A percentile compares a stretch with the other conserved stretches of the same genome.
Conservation (phyloP, 306 rosid genomes). For the Leucaena leucocephala region DNA sequence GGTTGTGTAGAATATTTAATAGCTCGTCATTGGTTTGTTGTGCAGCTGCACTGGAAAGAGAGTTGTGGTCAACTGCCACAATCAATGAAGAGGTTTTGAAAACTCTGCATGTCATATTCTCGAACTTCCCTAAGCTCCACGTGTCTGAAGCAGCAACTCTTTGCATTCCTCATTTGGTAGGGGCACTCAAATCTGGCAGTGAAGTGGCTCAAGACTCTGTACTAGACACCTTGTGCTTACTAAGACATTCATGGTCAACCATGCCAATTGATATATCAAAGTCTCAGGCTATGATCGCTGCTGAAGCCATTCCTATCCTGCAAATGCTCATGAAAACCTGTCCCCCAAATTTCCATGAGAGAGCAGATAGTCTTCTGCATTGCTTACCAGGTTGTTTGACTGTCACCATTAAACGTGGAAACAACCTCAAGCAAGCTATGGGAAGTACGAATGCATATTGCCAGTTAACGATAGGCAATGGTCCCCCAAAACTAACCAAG, state of each 20-base stretch:
- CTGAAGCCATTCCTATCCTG: constrained; percentile 95
- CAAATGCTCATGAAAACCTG: constrained; percentile 99
- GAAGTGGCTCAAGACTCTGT: constrained; percentile 92
- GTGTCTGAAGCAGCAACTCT: constrained; percentile 92
- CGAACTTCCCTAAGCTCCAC: constrained; percentile 93
- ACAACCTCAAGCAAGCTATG: constrained; percentile 91
- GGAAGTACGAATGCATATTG: constrained; percentile 97
- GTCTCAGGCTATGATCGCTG: constrained; percentile 86
- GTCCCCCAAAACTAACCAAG: constrained; percentile 98
- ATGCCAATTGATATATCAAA: constrained; percentile 86
- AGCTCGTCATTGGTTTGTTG: constrained; percentile 33
- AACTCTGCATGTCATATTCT: constrained; percentile 84
- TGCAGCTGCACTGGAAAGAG: constrained; percentile 96
- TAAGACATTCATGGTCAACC: constrained; percentile 91
- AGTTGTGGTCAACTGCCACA: constrained; percentile 89
- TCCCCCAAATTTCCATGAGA: constrained; percentile 97
- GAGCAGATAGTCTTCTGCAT: constrained; percentile 90
- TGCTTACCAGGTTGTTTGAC: constrained; percentile 99
- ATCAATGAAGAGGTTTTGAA: constrained; percentile 92
- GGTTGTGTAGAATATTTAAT: neutral
- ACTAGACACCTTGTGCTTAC: constrained; percentile 77
- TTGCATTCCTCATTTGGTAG: constrained; percentile 92
- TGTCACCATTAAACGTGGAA: constrained; percentile 88
- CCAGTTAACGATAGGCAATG: constrained; percentile 82
- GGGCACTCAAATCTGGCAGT: constrained; percentile 87